phyloP scores from a whole-genome alignment of 2,329 filamentous ascomycete genomes.

The Neofusicoccum umdonicola region DNA sequence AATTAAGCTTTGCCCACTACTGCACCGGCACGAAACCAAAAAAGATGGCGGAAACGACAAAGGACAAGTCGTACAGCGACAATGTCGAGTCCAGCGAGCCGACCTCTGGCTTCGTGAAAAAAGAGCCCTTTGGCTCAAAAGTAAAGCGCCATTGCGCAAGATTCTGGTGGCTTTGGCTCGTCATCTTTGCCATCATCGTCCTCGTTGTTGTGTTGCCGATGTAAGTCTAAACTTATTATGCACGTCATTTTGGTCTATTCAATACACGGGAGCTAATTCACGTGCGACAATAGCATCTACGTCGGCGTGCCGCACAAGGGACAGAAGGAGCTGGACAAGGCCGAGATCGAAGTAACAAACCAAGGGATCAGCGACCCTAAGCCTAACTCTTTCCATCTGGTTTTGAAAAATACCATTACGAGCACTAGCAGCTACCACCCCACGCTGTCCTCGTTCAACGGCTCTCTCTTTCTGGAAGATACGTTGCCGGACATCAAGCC shows the following conservation, averaged over 20 bases:
- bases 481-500: slow-evolving; percentile 30
- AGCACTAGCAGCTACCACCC: slow-evolving; percentile 54
- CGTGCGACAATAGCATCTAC: slow-evolving; percentile 45
- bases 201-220: slow-evolving; percentile 58
- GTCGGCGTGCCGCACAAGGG: slow-evolving; percentile 60
- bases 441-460: slow-evolving; percentile 54
- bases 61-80: not conserved
- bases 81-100: not conserved
- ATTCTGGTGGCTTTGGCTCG: slow-evolving; percentile 62
- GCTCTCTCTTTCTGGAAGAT: slow-evolving; percentile 47
- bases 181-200: slow-evolving; percentile 50
- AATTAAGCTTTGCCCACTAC: not conserved
- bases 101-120: not conserved
- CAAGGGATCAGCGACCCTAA: slow-evolving; percentile 53
- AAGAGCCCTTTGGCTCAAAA: slow-evolving; percentile 19
- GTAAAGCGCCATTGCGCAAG: slow-evolving; percentile 24
- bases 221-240: slow-evolving; percentile 48
- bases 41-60: not conserved
- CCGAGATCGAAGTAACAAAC: slow-evolving; percentile 50
- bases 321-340: slow-evolving; percentile 53
- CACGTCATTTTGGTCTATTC: not conserved
- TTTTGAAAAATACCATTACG: slow-evolving; percentile 48
- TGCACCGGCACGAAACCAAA: not conserved
- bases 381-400: slow-evolving; percentile 48
- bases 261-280: not conserved